A percentile compares a stretch with the other conserved stretches of the same genome.
These are phyloP conservation scores for Euphorbia corollata DNA, from an alignment of 441 rosid genomes.

Conservation along the genomic window DNA sequence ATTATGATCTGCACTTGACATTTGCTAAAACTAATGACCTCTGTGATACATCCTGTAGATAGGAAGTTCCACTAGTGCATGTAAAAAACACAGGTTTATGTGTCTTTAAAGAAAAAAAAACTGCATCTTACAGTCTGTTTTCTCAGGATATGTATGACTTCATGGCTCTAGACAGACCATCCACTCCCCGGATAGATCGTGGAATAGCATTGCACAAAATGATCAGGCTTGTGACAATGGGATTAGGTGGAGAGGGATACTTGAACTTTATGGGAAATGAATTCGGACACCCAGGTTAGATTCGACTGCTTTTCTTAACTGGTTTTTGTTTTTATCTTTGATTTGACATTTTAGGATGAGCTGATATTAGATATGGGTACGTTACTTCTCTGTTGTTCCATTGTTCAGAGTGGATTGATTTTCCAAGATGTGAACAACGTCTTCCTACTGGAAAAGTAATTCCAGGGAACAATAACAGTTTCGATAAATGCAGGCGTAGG, in stretches of 20 bases:
- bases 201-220: conserved; percentile 98
- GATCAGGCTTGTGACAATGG: conserved; percentile 95
- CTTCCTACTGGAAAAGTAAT: conserved; percentile 65
- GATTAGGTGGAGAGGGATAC: conserved; percentile 96
- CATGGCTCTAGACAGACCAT: conserved; percentile 81
- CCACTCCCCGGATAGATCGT: conserved; percentile 83
- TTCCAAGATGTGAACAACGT: conserved; percentile 74
- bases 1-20: too few relatives aligned
- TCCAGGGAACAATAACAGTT: conserved; percentile 76
- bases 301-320: conserved; percentile 9
- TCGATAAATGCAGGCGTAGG: conserved; percentile 88
- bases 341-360: conserved; percentile 6
- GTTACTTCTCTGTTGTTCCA: conserved; percentile 9
- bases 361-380: conserved; percentile 8
- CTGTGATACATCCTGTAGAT: too few relatives aligned
- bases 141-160: conserved; percentile 95
- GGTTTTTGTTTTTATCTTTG: conserved; percentile 5
- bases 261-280: conserved; percentile 99
- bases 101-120: background rate
- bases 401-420: conserved; percentile 91
- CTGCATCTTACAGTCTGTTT: conserved; percentile 17
- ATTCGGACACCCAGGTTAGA: conserved; percentile 96
- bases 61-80: background rate
- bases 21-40: too few relatives aligned
- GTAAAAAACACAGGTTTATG: background rate